A percentile compares a stretch with the other conserved stretches of the same genome.
These are phyloP conservation scores for Lachnum nothofagi DNA, from an alignment of 2,329 filamentous ascomycete species.

Conservation along the genomic window DNA sequence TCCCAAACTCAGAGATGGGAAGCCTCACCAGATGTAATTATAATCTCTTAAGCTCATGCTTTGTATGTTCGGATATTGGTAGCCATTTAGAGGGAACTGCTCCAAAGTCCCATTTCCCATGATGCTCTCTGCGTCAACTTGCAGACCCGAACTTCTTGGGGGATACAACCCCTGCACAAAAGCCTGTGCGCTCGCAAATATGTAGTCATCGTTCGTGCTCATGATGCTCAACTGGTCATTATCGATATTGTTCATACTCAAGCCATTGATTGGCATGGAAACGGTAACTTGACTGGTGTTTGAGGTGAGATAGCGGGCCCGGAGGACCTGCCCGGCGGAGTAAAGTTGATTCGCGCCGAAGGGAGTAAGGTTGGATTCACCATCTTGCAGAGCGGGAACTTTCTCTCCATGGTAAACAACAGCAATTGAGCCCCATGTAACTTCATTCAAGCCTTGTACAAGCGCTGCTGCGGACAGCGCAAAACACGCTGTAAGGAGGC, in stretches of 20 bases:
- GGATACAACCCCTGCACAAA: conserved; percentile 86
- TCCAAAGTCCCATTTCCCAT: conserved; percentile 56
- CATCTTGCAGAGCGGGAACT: conserved; percentile 37
- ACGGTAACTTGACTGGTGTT: conserved; percentile 27
- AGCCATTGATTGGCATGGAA: conserved; percentile 38
- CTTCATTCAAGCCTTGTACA: conserved; percentile 9
- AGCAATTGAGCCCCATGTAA: conserved; percentile 28
- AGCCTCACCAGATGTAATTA: conserved; percentile 42
- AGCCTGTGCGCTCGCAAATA: conserved; percentile 65
- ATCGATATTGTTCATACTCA: conserved; percentile 43
- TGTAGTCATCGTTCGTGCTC: conserved; percentile 39
- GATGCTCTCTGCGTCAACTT: conserved; percentile 36
- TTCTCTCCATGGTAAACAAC: conserved; percentile 47
- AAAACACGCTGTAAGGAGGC: conserved; percentile 14
- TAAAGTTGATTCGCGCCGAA: conserved; percentile 50
- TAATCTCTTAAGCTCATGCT: conserved; percentile 45
- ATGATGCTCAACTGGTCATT: conserved; percentile 43
- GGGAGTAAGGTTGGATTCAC: conserved; percentile 42
- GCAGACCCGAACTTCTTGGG: conserved; percentile 39
- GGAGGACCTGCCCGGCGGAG: conserved; percentile 44
- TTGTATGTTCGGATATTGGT: conserved; percentile 70
- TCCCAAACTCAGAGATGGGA: conserved; percentile 4
- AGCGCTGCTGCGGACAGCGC: conserved; percentile 9
- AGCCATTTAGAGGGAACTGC: conserved; percentile 63
- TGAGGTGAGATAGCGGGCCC: conserved; percentile 43